Evolutionary conservation across 495 filamentous ascomycete species (phyloP).

Genomic region (Annulohypoxylon maeteangense): DNA sequence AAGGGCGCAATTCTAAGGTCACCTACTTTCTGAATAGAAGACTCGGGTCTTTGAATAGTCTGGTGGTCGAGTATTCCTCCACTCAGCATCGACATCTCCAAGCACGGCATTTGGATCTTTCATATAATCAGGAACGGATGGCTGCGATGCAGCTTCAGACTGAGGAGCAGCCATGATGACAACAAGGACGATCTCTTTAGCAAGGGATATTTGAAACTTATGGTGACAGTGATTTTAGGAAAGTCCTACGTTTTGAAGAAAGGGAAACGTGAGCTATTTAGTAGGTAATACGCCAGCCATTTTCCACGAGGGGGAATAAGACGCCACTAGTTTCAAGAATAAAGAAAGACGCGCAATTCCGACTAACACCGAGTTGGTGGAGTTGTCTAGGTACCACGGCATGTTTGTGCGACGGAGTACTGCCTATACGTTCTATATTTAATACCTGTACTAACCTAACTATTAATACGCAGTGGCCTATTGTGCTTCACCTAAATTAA

Average conservation of each 20-base stretch:
- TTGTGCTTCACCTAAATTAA: neutral
- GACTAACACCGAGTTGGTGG: neutral
- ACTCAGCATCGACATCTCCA: neutral
- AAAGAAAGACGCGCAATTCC: neutral
- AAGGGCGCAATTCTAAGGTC: no score
- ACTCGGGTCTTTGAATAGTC: slow-evolving; percentile 1
- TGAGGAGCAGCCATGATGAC: neutral
- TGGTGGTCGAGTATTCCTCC: slow-evolving; percentile 6
- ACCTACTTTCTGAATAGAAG: slow-evolving; percentile 10
- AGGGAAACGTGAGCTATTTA: neutral
- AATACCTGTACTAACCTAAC: no score
- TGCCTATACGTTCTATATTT: neutral
- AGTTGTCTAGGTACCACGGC: neutral
- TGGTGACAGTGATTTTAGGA: neutral
- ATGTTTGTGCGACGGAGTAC: neutral
- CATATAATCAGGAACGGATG: slow-evolving; percentile 12
- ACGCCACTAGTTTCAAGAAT: neutral
- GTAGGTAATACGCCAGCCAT: neutral
- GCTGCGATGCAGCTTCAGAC: neutral
- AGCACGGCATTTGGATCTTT: slow-evolving; percentile 1
- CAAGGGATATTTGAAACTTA: neutral
- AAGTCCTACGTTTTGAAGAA: neutral
- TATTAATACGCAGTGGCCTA: no score
- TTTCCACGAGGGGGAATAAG: neutral
- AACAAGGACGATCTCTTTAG: neutral